Evolutionary conservation across 2,329 filamentous ascomycete species (phyloP), one percentile per base, ranked within the genome.

Genomic region (Pestalotiopsis sp.): DNA sequence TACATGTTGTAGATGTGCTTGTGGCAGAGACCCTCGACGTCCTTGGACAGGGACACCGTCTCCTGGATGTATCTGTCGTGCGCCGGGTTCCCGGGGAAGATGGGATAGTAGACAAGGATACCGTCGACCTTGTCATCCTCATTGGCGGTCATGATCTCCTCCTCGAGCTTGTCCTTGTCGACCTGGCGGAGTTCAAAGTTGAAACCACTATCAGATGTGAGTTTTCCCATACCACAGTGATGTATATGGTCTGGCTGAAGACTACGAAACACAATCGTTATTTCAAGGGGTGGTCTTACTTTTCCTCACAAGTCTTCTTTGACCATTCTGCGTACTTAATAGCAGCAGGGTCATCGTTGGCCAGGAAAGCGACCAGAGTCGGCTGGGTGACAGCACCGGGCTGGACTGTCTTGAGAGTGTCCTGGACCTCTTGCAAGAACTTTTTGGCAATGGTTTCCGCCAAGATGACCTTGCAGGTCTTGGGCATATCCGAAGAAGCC

Each of bases 1-100:
- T 98, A 99, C 95, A 99, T 98, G 87, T 99, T 99, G 89, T 95
- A 95, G 78, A 98, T 92, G 83, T 98, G 95, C 78, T 91, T 91
- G 82, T 98, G 95, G 75, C 92, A 94, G 69, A 99, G 89, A 45
- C 96, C 96, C 82, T 99, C 96, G 73, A 99, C 95, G 77, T 99
- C 96, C 82, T 99, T 98, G 80, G 88, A 84, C 58, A 97, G 87
- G 68, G 93, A 91, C 68, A 98, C 94, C 3, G 97, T 93, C 83
- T 98, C 95, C 83, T 98, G 95, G 73, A 99, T 90, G 81, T 98
- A 98, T 80, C 93, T 92, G 82, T 99, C 96, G 81, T 97, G 94
- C 36, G 90, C 88, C 66, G 91, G 92, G 83, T 94, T 92, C 81
- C 85, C 84, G 17, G 87, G 86, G 80, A 98, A 98, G 82, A 99